These are phyloP conservation scores for Smittium mucronatum DNA, from an alignment of 371 early-diverging fungal genomes.

Conservation along the genomic window DNA sequence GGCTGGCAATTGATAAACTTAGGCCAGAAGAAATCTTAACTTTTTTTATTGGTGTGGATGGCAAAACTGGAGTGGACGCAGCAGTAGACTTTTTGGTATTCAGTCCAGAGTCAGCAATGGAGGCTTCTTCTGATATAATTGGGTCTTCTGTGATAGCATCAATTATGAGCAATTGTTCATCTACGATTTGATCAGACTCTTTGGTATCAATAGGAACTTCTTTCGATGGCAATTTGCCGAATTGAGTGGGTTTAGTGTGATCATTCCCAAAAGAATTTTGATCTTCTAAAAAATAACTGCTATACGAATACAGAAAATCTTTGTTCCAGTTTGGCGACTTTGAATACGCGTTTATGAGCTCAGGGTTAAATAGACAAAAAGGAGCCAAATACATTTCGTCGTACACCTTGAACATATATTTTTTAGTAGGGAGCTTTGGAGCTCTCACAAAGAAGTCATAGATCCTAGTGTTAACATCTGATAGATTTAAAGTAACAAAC, in stretches of 20 bases:
- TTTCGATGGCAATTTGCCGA: constrained; percentile 25
- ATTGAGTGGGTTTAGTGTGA: constrained; percentile 23
- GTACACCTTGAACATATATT: constrained; percentile 71
- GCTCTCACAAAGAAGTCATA: constrained; percentile 65
- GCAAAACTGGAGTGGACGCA: background rate
- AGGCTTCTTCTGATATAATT: background rate
- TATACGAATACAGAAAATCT: constrained; percentile 13
- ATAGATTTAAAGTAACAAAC: constrained; percentile 68
- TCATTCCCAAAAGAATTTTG: background rate
- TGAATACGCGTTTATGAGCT: constrained; percentile 14
- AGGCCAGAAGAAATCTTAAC: too few relatives aligned
- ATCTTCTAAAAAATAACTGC: constrained; percentile 11
- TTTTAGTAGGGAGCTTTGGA: constrained; percentile 51
- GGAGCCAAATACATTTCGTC: constrained; percentile 76
- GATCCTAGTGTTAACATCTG: constrained; percentile 65
- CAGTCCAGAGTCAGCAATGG: background rate
- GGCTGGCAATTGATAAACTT: background rate
- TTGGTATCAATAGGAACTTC: background rate
- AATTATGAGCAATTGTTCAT: background rate
- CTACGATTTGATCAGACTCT: background rate
- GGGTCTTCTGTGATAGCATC: background rate
- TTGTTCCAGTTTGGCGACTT: constrained; percentile 20
- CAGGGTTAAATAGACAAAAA: constrained; percentile 37
- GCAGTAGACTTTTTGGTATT: background rate
- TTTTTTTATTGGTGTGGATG: constrained; percentile 15